Conservation (phyloP, 139 green algal species). For the Picochlorum sp. region DNA sequence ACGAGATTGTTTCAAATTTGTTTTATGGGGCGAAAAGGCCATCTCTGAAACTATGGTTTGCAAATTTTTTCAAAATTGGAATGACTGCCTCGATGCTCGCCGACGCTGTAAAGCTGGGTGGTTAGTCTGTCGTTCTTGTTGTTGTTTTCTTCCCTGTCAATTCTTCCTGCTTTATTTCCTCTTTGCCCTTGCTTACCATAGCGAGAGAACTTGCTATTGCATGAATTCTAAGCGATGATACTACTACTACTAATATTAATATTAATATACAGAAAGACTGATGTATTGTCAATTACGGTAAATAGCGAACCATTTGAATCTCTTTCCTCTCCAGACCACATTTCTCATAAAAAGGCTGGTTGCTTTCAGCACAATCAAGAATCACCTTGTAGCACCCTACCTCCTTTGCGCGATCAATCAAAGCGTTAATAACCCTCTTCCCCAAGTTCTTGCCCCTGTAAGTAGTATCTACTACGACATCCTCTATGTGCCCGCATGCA, state of each 20-base stretch:
- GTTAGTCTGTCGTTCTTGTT: slow-evolving; percentile 4
- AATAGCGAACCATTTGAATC: slow-evolving; percentile 81
- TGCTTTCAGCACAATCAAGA: slow-evolving; percentile 84
- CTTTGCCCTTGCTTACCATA: too few species aligned
- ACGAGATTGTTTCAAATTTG: slow-evolving; percentile 24
- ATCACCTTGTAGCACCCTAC: slow-evolving; percentile 91
- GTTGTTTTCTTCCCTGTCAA: background rate
- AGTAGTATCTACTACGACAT: slow-evolving; percentile 75
- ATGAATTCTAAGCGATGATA: too few species aligned
- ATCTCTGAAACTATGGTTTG: slow-evolving; percentile 23
- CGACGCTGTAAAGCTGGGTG: slow-evolving; percentile 51
- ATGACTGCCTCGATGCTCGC: slow-evolving; percentile 36
- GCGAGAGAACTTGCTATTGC: too few species aligned
- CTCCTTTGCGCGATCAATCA: slow-evolving; percentile 27
- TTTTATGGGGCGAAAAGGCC: slow-evolving; percentile 19
- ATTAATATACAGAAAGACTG: too few species aligned
- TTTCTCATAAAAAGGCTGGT: slow-evolving; percentile 85
- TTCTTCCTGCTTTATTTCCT: background rate
- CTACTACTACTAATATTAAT: too few species aligned
- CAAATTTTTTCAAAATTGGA: slow-evolving; percentile 56
- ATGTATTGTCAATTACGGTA: too few species aligned
- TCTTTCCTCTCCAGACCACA: slow-evolving; percentile 77
- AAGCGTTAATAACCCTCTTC: slow-evolving; percentile 53
- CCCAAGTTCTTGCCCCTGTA: slow-evolving; percentile 63
- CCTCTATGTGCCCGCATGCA: slow-evolving; percentile 81